Conservation (phyloP, 805 yeast species). For the Candida krabiensis region DNA sequence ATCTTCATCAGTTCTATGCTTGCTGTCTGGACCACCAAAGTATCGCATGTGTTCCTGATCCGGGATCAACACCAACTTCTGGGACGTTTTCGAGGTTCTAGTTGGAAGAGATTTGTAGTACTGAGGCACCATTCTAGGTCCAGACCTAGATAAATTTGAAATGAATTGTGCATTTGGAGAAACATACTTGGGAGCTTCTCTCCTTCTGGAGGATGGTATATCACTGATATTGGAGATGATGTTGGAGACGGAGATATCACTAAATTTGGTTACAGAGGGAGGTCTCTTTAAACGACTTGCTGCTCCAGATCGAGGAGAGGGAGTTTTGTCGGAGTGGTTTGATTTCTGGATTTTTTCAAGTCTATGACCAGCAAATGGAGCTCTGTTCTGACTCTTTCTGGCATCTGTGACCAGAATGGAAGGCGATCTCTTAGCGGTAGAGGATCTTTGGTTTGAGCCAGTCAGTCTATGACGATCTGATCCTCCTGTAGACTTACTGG, state of each 20-base stretch:
- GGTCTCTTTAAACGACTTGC: slow-evolving; percentile 17
- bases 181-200: slow-evolving; percentile 27
- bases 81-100: slow-evolving; percentile 83
- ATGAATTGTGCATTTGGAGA: slow-evolving; percentile 13
- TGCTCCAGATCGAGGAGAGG: slow-evolving; percentile 16
- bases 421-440: slow-evolving; percentile 83
- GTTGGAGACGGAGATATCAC: slow-evolving; percentile 79
- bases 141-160: slow-evolving; percentile 18
- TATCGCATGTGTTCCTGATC: slow-evolving; percentile 38
- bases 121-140: slow-evolving; percentile 40
- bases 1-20: slow-evolving; percentile 12
- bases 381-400: slow-evolving; percentile 55
- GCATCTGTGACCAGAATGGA: slow-evolving; percentile 92
- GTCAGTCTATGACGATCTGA: not conserved
- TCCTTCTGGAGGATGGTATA: slow-evolving; percentile 72
- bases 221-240: slow-evolving; percentile 78
- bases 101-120: slow-evolving; percentile 58
- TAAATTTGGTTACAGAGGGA: slow-evolving; percentile 45
- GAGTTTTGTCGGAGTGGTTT: slow-evolving; percentile 14
- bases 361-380: slow-evolving; percentile 77
- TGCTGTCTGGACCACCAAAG: slow-evolving; percentile 2
- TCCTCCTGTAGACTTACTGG: not conserved
- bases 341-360: slow-evolving; percentile 22
- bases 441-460: slow-evolving; percentile 14
- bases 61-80: slow-evolving; percentile 85